Evolutionary conservation across 352 stramenopile genomes (phyloP), one percentile per base, ranked within the genome.

Genomic region (Pythium folliculosum): DNA sequence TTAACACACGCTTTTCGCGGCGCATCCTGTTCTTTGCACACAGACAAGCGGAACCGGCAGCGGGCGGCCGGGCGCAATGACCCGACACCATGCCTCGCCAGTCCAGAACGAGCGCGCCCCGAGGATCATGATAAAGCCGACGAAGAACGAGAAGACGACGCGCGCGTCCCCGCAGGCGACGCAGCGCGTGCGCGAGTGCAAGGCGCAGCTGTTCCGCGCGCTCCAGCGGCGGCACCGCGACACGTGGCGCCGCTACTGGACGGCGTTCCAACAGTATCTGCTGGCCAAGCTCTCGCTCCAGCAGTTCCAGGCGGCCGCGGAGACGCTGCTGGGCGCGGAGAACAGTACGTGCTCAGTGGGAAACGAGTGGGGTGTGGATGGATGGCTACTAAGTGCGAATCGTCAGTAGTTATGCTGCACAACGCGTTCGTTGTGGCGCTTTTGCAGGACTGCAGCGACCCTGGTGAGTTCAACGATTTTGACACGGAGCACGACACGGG

Each of bases 161-260:
- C 27, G 27, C 12, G 57, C 48, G 8, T 60, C 55, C 1, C 12
- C 35, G 7, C 30, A 12, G 14, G 55, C 64, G 4, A 65, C 67
- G 56, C 60, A 64, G 17, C 61, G 62, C 17, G 69, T 83, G 67
- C 77, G 78, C 22, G 73, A 81, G 71, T 78, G 86, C 48, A 91
- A 91, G 74, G 72, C 81, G 49, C 77, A 83, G 70, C 67, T 91
- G 23, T 91, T 86, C 62, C 81, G 86, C 59, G 69, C 72, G 25
- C 75, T 91, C n/a, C 75, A 88, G 66, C 69, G 73, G 22, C 75
- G 76, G 47, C 57, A 81, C 48, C 73, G 69, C 21, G 67, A 81
- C 63, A 72, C 77, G 21, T 91, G 83, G 83, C 71, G 73, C 53
- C 70, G 59, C 17, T 91, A 91, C 63, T 91, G 83, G 83, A 59